These are phyloP conservation scores for Metschnikowia drakensbergensis DNA, from an alignment of 805 yeast genomes.

Conservation along the genomic window DNA sequence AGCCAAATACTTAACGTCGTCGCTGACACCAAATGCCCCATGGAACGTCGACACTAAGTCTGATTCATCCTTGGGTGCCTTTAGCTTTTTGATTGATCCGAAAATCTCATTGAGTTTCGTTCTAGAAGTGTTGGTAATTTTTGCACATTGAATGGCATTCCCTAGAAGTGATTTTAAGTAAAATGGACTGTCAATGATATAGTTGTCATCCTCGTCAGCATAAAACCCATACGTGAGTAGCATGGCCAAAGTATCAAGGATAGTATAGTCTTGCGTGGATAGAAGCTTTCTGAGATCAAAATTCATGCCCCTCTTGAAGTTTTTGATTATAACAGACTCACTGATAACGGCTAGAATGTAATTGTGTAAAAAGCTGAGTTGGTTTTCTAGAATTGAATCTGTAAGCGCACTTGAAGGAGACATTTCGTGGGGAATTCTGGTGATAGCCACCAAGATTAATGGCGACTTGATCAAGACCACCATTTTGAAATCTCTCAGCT, in stretches of 20 bases:
- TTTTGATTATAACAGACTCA: conserved; percentile 67
- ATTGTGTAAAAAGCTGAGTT: conserved; percentile 68
- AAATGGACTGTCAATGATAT: conserved; percentile 21
- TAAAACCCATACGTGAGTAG: conserved; percentile 34
- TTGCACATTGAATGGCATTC: conserved; percentile 29
- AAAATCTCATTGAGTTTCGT: conserved; percentile 54
- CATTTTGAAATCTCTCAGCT: conserved; percentile 47
- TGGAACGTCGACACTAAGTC: conserved; percentile 4
- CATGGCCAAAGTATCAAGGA: conserved; percentile 56
- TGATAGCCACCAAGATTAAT: conserved; percentile 66
- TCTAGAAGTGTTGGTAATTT: conserved; percentile 56
- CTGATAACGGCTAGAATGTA: conserved; percentile 80
- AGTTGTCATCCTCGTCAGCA: conserved; percentile 4
- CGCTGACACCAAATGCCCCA: conserved; percentile 1
- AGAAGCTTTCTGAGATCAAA: conserved; percentile 76
- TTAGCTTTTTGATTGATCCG: conserved; percentile 28
- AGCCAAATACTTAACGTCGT: conserved; percentile 19
- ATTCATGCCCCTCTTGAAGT: conserved; percentile 68
- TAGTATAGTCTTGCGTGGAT: conserved; percentile 69
- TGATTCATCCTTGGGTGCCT: conserved; percentile 4
- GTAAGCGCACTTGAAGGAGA: background rate
- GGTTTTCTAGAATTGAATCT: conserved; percentile 32
- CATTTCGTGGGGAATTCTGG: conserved; percentile 47
- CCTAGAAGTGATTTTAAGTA: conserved; percentile 30
- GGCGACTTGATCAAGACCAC: conserved; percentile 64